Evolutionary conservation across 2,329 filamentous ascomycete genomes (phyloP), one percentile per base, ranked within the genome.

Genomic region (Aspergillus fijiensis): DNA sequence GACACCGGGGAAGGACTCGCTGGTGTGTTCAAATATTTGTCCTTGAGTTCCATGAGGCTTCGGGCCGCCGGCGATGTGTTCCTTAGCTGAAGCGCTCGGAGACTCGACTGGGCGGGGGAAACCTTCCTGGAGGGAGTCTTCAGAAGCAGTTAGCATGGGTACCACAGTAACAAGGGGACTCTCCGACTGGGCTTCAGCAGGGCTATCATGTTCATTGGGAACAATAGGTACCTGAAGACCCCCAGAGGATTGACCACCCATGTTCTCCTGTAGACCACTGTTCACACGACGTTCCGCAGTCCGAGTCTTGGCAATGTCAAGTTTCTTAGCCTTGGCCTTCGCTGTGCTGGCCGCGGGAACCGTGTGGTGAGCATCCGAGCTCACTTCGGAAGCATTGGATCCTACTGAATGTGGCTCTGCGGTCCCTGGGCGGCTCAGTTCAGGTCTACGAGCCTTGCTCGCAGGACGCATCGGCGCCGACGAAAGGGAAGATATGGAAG

Each of bases 401-500:
- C 82, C 68, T 55, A 68, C 66, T 42, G 72, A 66, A 55, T 73
- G 74, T 16, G 71, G 73, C 49, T 74, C 71, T 47, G 73, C 69
- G 23, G 74, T 76, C 49, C 71, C 70, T 14, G 74, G 73, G 21
- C 73, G 73, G 55, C 66, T 65, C n/a, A 75, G 21, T 58, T 78
- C 75, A n/a, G 75, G 69, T 29, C 73, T 68, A 31, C 75, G 72
- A 21, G 74, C 66, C 50, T 75, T 77, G 53, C 69, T 68, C 5
- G 67, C 71, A 5, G 78, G 82, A 53, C 86, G 80, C 63, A 87
- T 82, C 23, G 86, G 85, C 16, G 85, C 86, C 49, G 85, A 83
- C 67, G 86, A 85, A 11, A 88, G 61, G 23, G 77, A 76, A n/a
- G 76, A 76, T 27, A 73, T 61, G 57, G 71, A 69, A 35, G 75